phyloP scores from a whole-genome alignment of 257 asterid genomes.

The Solanum gandarillasii region DNA sequence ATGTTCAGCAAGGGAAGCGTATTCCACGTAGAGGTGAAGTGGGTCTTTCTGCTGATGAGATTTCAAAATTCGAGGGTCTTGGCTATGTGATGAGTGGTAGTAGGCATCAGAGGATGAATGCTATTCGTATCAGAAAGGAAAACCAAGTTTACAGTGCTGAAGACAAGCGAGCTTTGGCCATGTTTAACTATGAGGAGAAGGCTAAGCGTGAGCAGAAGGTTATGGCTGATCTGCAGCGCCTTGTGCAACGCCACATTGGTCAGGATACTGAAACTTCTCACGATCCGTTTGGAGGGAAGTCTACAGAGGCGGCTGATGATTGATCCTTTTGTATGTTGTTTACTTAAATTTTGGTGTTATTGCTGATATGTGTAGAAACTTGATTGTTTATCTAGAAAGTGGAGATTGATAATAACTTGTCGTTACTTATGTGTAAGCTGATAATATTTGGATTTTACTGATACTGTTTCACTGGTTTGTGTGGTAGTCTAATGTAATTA shows the following conservation, averaged over 20 bases:
- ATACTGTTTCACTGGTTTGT: not conserved
- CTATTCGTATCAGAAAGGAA: constrained; percentile 96
- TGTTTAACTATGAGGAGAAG: constrained; percentile 98
- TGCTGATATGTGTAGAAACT: not conserved
- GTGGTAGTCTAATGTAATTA: not conserved
- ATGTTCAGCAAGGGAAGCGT: constrained; percentile 99
- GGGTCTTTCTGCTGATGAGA: constrained; percentile 97
- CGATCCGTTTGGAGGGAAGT: constrained; percentile 71
- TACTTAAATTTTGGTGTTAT: not conserved
- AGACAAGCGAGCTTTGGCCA: constrained; percentile 92
- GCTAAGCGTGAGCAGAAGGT: constrained; percentile 96
- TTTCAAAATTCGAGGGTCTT: constrained; percentile 71
- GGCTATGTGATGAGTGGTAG: constrained; percentile 99
- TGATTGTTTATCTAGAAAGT: not conserved
- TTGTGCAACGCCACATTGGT: constrained; percentile 95
- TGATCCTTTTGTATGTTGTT: constrained; percentile 16
- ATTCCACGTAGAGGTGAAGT: constrained; percentile 99
- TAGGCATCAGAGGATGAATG: constrained; percentile 99
- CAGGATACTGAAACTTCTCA: constrained; percentile 80
- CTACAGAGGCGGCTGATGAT: constrained; percentile 48
- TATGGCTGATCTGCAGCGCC: constrained; percentile 93
- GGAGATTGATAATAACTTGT: not conserved
- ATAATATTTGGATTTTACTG: not conserved
- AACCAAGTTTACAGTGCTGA: constrained; percentile 98
- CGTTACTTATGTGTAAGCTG: not conserved